Evolutionary conservation across 805 yeast species (phyloP).

Genomic region (Saccharomycopsis sp.): DNA sequence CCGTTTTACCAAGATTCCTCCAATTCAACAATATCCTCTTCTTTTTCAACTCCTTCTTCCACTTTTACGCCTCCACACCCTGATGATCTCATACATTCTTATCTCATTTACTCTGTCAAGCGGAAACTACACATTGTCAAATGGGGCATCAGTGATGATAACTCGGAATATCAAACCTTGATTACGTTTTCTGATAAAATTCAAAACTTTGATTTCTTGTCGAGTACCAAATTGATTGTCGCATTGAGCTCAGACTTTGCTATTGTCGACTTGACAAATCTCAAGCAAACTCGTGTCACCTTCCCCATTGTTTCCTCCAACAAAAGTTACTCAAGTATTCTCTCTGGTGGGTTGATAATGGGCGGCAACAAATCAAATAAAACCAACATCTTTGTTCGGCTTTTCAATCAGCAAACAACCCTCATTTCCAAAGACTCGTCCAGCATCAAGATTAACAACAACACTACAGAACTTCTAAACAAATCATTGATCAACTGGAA

Average conservation of each 20-base stretch:
- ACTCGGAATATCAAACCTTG: neutral
- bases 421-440: no score
- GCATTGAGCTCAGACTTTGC: constrained; percentile 15
- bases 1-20: constrained; percentile 9
- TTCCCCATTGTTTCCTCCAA: neutral
- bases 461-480: neutral
- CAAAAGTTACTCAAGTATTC: no score
- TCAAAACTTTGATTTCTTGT: constrained; percentile 15
- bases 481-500: neutral
- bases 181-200: constrained; percentile 11
- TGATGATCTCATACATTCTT: constrained; percentile 11
- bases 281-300: neutral
- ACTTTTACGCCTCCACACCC: neutral
- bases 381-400: no score
- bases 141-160: constrained; percentile 7
- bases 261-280: constrained; percentile 8
- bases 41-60: no score
- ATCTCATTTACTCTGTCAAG: constrained; percentile 13
- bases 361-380: no score
- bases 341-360: no score
- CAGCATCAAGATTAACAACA: neutral
- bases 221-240: constrained; percentile 9
- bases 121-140: constrained; percentile 9
- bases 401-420: no score
- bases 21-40: neutral